Evolutionary conservation across 345 rosid species (phyloP).

Genomic region (Microcos paniculata): DNA sequence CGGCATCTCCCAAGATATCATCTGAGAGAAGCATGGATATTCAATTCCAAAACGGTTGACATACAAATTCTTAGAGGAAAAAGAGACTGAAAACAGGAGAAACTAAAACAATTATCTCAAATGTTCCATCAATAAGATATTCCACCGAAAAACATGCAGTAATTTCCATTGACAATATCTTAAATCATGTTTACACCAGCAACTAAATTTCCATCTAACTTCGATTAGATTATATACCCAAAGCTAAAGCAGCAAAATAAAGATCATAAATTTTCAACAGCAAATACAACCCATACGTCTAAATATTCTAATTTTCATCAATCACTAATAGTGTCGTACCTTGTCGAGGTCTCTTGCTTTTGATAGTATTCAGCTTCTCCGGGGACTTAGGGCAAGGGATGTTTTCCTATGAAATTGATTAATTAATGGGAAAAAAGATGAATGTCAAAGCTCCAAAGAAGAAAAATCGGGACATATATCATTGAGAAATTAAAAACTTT

Average conservation of each 20-base stretch:
- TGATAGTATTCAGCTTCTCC: conserved; percentile 63
- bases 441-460: background rate
- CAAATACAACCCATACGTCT: background rate
- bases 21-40: conserved; percentile 31
- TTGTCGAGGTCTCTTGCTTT: conserved; percentile 53
- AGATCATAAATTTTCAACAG: background rate
- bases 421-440: background rate
- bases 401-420: conserved; percentile 52
- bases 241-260: background rate
- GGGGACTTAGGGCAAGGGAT: conserved; percentile 88
- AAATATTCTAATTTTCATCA: background rate
- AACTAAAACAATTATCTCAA: background rate
- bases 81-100: background rate
- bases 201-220: background rate
- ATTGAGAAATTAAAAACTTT: background rate
- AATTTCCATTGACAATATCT: background rate
- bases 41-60: conserved; percentile 5
- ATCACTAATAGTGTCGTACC: conserved; percentile 39
- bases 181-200: background rate
- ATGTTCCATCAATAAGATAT: background rate
- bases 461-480: background rate
- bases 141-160: background rate
- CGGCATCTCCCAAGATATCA: conserved; percentile 34
- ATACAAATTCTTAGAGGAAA: background rate
- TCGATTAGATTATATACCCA: background rate